Evolutionary conservation across 2,329 filamentous ascomycete genomes (phyloP).

Genomic region (Chaetomiaceae sp.): DNA sequence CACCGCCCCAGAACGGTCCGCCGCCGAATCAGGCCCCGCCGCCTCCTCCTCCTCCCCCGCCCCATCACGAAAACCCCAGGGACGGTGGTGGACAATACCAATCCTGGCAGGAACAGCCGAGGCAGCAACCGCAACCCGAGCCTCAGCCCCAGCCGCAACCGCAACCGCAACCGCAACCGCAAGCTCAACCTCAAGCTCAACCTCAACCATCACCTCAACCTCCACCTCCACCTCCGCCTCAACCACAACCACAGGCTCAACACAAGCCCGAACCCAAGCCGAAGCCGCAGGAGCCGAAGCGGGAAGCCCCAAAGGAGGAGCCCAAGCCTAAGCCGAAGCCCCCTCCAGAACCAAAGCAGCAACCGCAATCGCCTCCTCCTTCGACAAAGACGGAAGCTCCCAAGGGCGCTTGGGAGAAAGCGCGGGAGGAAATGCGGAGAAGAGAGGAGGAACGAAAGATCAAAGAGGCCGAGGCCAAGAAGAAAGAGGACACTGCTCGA

Average conservation of each 20-base stretch:
- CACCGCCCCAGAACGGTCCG: constrained; percentile 34
- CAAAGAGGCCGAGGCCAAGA: constrained; percentile 53
- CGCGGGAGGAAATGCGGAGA: constrained; percentile 60
- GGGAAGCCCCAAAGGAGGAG: constrained; percentile 19
- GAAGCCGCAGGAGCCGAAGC: constrained; percentile 14
- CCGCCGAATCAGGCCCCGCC: constrained; percentile 26
- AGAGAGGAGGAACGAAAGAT: constrained; percentile 61
- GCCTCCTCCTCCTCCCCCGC: constrained; percentile 25
- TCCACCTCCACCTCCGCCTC: constrained; percentile 22
- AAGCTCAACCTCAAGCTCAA: constrained; percentile 20
- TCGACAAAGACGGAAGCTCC: constrained; percentile 34
- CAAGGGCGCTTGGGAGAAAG: constrained; percentile 62
- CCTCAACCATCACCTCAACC: constrained; percentile 8
- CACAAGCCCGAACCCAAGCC: constrained; percentile 19
- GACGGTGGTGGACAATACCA: constrained; percentile 35
- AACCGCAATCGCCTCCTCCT: constrained; percentile 21
- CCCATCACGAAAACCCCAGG: constrained; percentile 24
- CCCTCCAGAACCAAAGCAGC: constrained; percentile 16
- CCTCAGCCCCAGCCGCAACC: constrained; percentile 20
- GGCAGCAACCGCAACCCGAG: constrained; percentile 22
- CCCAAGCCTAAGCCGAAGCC: constrained; percentile 21
- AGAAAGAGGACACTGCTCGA: constrained; percentile 50
- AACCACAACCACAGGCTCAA: constrained; percentile 26
- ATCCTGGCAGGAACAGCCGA: constrained; percentile 34
- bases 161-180: constrained; percentile 12